A percentile compares a stretch with the other conserved stretches of the same genome.
phyloP scores from a whole-genome alignment of 148 eudicot species.

The Nyssa sinensis region DNA sequence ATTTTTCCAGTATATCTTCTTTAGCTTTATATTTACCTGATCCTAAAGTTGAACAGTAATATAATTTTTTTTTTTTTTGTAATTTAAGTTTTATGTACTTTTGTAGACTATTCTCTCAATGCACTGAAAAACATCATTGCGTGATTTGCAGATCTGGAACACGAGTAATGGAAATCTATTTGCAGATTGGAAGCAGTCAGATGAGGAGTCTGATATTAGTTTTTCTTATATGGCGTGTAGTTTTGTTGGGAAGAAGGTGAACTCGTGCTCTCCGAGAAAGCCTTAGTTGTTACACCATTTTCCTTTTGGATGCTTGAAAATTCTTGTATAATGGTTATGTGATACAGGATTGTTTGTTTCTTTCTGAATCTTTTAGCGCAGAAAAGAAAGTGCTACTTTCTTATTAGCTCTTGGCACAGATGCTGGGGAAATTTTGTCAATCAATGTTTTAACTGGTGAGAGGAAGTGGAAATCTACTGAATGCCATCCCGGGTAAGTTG shows the following conservation, averaged over 20 bases:
- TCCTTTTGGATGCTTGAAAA: background rate
- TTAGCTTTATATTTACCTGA: background rate
- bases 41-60: background rate
- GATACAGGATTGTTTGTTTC: background rate
- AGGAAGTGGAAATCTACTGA: slow-evolving; percentile 27
- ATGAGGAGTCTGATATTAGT: slow-evolving; percentile 7
- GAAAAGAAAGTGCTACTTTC: slow-evolving; percentile 26
- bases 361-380: slow-evolving; percentile 21
- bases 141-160: slow-evolving; percentile 29
- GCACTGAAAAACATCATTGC: background rate
- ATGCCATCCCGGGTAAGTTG: slow-evolving; percentile 29
- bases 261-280: background rate
- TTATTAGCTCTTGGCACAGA: slow-evolving; percentile 31
- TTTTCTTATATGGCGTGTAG: slow-evolving; percentile 38
- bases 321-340: slow-evolving; percentile 2
- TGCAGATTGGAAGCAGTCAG: slow-evolving; percentile 27
- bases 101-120: background rate
- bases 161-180: slow-evolving; percentile 29
- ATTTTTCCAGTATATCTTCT: background rate
- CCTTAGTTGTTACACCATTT: background rate
- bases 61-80: background rate
- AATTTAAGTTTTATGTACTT: background rate
- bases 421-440: slow-evolving; percentile 24
- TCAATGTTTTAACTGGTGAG: slow-evolving; percentile 25
- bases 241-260: slow-evolving; percentile 32